phyloP scores from a whole-genome alignment of 2,329 filamentous ascomycete species.

The Trichoderma sp. region DNA sequence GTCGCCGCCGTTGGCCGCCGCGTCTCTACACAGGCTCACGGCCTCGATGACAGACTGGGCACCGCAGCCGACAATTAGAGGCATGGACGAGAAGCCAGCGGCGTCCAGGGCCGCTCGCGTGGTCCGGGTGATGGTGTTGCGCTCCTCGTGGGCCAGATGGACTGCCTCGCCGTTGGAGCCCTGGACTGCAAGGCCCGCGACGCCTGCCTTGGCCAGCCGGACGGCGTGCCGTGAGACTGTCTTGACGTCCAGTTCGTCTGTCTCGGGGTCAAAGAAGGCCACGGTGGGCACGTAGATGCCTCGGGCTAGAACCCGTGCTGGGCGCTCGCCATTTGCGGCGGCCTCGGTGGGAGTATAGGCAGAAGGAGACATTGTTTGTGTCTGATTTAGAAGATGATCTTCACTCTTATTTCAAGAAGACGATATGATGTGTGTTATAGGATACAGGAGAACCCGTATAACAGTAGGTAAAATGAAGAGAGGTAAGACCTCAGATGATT shows the following conservation, averaged over 20 bases:
- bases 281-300: conserved; percentile 73
- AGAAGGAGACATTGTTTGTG: conserved; percentile 17
- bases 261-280: conserved; percentile 66
- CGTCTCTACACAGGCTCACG: conserved; percentile 66
- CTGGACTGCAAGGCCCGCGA: conserved; percentile 72
- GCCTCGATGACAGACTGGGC: conserved; percentile 72
- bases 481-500: not conserved
- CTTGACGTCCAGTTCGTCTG: conserved; percentile 64
- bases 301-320: conserved; percentile 40
- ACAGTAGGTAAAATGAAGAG: not conserved
- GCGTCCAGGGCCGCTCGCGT: conserved; percentile 67
- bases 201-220: conserved; percentile 69
- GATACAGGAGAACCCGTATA: not conserved
- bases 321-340: conserved; percentile 19
- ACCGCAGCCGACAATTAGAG: conserved; percentile 74
- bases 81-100: conserved; percentile 63
- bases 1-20: conserved; percentile 67
- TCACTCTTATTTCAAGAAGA: not conserved
- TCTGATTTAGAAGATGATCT: not conserved
- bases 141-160: conserved; percentile 69
- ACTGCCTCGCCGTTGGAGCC: conserved; percentile 83
- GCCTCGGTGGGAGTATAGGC: conserved; percentile 17
- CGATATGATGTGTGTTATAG: not conserved
- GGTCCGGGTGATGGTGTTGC: conserved; percentile 64
- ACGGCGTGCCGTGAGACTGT: conserved; percentile 62